Conservation (phyloP, 495 filamentous ascomycete genomes). For the Aspergillus homomorphus region DNA sequence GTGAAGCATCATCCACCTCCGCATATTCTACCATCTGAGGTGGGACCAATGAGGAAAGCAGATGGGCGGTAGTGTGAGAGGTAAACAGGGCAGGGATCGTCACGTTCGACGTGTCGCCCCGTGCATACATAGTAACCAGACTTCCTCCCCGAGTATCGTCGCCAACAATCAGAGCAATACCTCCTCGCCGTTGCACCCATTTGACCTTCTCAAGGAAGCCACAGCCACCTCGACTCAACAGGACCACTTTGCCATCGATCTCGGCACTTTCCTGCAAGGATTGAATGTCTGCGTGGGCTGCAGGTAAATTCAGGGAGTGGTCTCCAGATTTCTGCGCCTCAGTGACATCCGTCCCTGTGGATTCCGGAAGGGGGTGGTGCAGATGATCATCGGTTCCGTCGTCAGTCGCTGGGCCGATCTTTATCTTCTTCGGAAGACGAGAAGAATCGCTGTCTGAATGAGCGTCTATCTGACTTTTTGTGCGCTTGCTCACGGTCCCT, state of each 20-base stretch:
- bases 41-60: slow-evolving; percentile 86
- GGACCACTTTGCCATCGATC: slow-evolving; percentile 86
- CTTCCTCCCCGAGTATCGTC: slow-evolving; percentile 83
- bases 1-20: slow-evolving; percentile 46
- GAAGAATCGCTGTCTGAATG: slow-evolving; percentile 25
- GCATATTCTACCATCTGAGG: slow-evolving; percentile 59
- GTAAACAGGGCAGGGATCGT: slow-evolving; percentile 94
- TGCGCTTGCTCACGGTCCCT: neutral
- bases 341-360: slow-evolving; percentile 31
- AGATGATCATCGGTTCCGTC: slow-evolving; percentile 94
- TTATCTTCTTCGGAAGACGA: slow-evolving; percentile 20
- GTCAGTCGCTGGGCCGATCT: slow-evolving; percentile 39
- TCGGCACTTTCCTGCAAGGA: slow-evolving; percentile 92
- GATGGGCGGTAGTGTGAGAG: slow-evolving; percentile 87
- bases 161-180: slow-evolving; percentile 85
- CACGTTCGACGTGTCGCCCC: slow-evolving; percentile 90
- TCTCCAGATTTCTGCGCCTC: slow-evolving; percentile 39
- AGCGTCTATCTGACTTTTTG: slow-evolving; percentile 20
- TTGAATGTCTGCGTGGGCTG: slow-evolving; percentile 85
- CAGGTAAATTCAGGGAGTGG: slow-evolving; percentile 41
- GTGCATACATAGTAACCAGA: slow-evolving; percentile 94
- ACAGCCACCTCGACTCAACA: slow-evolving; percentile 89
- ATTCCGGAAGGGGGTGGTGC: slow-evolving; percentile 61
- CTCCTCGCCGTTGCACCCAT: slow-evolving; percentile 91
- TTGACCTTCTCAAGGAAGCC: slow-evolving; percentile 96